Evolutionary conservation across 2,329 filamentous ascomycete genomes (phyloP).

Genomic region (Botrytis pseudocinerea): DNA sequence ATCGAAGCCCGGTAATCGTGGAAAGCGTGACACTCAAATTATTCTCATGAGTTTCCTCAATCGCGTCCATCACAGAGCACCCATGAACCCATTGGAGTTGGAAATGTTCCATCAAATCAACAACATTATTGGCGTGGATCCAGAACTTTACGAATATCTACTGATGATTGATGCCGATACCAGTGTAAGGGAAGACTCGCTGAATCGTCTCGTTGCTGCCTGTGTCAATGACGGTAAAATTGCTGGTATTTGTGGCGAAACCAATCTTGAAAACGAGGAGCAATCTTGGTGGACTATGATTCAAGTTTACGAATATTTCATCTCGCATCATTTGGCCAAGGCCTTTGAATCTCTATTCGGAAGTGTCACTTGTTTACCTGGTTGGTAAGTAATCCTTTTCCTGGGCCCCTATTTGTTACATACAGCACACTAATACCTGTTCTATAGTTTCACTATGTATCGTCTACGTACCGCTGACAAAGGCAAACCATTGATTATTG

Average conservation of each 20-base stretch:
- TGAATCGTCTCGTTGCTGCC: constrained; percentile 88
- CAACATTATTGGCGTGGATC: constrained; percentile 97
- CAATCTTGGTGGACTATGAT: constrained; percentile 99
- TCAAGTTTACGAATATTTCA: constrained; percentile 99
- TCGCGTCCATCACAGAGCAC: constrained; percentile 87
- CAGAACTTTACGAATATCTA: constrained; percentile 94
- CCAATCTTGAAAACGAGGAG: constrained; percentile 92
- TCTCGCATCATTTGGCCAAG: constrained; percentile 95
- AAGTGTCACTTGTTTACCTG: constrained; percentile 96
- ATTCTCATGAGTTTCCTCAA: constrained; percentile 97
- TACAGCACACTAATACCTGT: constrained; percentile 42
- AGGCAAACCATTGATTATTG: constrained; percentile 90
- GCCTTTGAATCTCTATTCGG: constrained; percentile 97
- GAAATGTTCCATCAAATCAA: constrained; percentile 99
- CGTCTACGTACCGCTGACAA: constrained; percentile 91
- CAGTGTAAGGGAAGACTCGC: constrained; percentile 84
- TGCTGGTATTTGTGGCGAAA: constrained; percentile 96
- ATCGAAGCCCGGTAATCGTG: constrained; percentile 93
- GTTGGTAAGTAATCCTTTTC: constrained; percentile 70
- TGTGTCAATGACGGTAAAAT: constrained; percentile 95
- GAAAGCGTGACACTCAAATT: constrained; percentile 97
- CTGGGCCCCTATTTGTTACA: neutral
- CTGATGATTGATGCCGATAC: constrained; percentile 99
- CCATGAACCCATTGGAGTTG: constrained; percentile 94
- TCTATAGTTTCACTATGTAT: constrained; percentile 93